These are phyloP conservation scores for Amanita jacksonii DNA, from an alignment of 768 basidiomycete genomes.

Conservation along the genomic window DNA sequence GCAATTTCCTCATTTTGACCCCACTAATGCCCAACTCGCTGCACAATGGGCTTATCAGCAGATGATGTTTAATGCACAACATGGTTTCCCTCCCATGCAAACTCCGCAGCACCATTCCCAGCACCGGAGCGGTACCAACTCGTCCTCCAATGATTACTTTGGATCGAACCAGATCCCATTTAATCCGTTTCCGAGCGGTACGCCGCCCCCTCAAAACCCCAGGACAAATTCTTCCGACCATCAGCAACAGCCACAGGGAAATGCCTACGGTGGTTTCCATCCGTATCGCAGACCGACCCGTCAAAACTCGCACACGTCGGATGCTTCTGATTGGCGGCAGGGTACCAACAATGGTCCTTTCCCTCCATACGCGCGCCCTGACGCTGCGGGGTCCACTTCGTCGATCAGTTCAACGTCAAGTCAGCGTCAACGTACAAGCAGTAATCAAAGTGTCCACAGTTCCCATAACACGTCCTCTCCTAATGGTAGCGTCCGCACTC, in stretches of 20 bases:
- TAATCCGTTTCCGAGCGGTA: slow-evolving; percentile 60
- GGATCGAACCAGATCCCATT: slow-evolving; percentile 46
- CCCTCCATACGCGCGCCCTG: slow-evolving; percentile 71
- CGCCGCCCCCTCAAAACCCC: slow-evolving; percentile 54
- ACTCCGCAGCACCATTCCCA: slow-evolving; percentile 32
- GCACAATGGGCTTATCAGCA: slow-evolving; percentile 89
- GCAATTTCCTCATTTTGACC: slow-evolving; percentile 64
- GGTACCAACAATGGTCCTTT: slow-evolving; percentile 37
- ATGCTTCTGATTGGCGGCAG: slow-evolving; percentile 41
- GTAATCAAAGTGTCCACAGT: slow-evolving; percentile 54
- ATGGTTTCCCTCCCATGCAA: slow-evolving; percentile 36
- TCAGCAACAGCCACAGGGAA: slow-evolving; percentile 37
- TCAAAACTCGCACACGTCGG: slow-evolving; percentile 29
- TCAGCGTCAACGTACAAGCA: slow-evolving; percentile 59
- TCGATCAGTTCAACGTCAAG: slow-evolving; percentile 64
- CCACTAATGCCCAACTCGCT: slow-evolving; percentile 62
- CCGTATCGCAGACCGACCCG: slow-evolving; percentile 70
- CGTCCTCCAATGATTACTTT: slow-evolving; percentile 43
- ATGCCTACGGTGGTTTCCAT: slow-evolving; percentile 64
- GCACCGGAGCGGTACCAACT: slow-evolving; percentile 33
- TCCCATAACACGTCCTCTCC: slow-evolving; percentile 25
- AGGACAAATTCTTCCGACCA: slow-evolving; percentile 28
- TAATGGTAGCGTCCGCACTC: slow-evolving; percentile 26
- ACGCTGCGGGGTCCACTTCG: slow-evolving; percentile 70
- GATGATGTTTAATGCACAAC: slow-evolving; percentile 76